A percentile compares a stretch with the other conserved stretches of the same genome.
Evolutionary conservation across 2,329 filamentous ascomycete genomes (phyloP).

Genomic region (Colletotrichum liaoningense): DNA sequence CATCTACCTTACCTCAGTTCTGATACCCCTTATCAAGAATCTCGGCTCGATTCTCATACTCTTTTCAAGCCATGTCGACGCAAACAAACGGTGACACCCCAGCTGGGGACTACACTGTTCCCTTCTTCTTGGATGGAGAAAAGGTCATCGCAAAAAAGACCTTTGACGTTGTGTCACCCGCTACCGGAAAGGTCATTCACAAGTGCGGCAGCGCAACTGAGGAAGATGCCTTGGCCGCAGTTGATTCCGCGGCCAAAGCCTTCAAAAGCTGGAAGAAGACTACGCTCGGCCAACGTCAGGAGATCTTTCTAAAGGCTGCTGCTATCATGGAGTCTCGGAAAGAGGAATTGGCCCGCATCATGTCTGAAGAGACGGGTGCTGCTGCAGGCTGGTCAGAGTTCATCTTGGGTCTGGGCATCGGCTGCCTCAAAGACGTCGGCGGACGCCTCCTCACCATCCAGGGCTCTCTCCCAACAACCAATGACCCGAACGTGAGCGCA

Average conservation of each 20-base stretch:
- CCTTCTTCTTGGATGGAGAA: slow-evolving; percentile 56
- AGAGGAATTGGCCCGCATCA: slow-evolving; percentile 66
- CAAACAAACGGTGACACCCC: slow-evolving; percentile 10
- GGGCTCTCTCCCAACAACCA: slow-evolving; percentile 46
- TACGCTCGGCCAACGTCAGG: slow-evolving; percentile 66
- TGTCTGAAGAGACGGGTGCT: slow-evolving; percentile 54
- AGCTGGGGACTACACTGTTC: slow-evolving; percentile 41
- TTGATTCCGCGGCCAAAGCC: slow-evolving; percentile 64
- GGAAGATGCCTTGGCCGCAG: slow-evolving; percentile 61
- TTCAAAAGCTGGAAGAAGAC: slow-evolving; percentile 72
- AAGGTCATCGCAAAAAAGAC: slow-evolving; percentile 59
- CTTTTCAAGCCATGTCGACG: slow-evolving; percentile 15
- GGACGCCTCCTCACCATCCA: slow-evolving; percentile 47
- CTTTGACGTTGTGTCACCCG: slow-evolving; percentile 69
- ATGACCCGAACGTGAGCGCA: slow-evolving; percentile 61
- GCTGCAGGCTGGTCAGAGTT: slow-evolving; percentile 44
- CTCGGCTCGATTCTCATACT: not conserved
- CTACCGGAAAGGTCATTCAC: slow-evolving; percentile 62
- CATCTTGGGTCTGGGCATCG: slow-evolving; percentile 46
- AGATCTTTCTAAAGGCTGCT: slow-evolving; percentile 72
- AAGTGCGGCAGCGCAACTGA: slow-evolving; percentile 67
- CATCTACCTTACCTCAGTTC: not conserved
- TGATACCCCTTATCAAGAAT: not conserved
- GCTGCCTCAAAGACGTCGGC: slow-evolving; percentile 51
- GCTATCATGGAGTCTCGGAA: slow-evolving; percentile 65